Conservation (phyloP, 192 early-diverging fungal genomes). For the Podila clonocystis region DNA sequence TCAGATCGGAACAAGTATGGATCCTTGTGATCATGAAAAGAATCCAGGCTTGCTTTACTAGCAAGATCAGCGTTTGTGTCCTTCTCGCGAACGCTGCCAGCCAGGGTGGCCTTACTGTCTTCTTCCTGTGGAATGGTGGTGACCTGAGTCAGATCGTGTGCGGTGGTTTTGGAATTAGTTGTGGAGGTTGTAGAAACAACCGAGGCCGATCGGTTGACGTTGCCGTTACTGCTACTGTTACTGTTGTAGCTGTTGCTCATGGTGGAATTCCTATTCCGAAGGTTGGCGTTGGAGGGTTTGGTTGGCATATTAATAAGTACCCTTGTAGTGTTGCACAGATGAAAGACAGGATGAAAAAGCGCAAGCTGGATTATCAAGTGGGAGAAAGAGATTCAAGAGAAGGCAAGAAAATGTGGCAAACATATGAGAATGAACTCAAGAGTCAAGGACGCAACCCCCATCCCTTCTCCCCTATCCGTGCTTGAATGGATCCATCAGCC, state of each 20-base stretch:
- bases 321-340: not conserved
- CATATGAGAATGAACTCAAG: no score
- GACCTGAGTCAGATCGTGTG: not conserved
- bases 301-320: not conserved
- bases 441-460: no score
- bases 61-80: not conserved
- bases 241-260: not conserved
- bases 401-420: no score
- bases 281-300: not conserved
- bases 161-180: not conserved
- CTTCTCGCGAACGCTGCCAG: not conserved
- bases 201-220: not conserved
- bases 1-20: no score
- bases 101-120: not conserved
- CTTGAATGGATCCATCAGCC: no score
- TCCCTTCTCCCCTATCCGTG: no score
- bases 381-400: no score
- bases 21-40: conserved; percentile 3
- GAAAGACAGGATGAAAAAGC: no score
- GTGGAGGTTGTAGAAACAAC: not conserved
- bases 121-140: not conserved
- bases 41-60: not conserved
- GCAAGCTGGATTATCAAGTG: no score
- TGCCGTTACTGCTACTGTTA: not conserved
- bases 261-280: not conserved